A percentile compares a stretch with the other conserved stretches of the same genome.
Evolutionary conservation across 768 basidiomycete genomes (phyloP).

Genomic region (Xanthoconium stramineum): DNA sequence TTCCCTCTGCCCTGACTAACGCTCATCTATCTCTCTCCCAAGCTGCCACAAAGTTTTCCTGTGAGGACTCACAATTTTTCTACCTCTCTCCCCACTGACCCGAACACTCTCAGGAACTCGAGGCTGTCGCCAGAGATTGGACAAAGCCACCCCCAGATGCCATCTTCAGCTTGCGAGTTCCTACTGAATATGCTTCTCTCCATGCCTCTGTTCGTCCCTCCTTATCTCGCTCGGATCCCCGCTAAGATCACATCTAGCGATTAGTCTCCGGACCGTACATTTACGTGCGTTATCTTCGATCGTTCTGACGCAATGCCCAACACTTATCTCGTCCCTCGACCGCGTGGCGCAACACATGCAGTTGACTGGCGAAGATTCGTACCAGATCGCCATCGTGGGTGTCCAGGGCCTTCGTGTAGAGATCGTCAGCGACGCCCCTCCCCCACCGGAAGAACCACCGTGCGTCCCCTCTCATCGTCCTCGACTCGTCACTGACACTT

Average conservation of each 20-base stretch:
- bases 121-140: constrained; percentile 79
- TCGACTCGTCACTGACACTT: constrained; percentile 9
- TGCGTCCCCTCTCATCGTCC: constrained; percentile 31
- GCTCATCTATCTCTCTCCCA: constrained; percentile 1
- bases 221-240: constrained; percentile 7
- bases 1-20: background rate
- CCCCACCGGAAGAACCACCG: constrained; percentile 83
- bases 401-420: constrained; percentile 82
- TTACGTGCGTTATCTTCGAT: constrained; percentile 52
- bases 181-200: constrained; percentile 83
- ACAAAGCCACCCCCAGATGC: constrained; percentile 81
- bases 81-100: background rate
- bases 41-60: constrained; percentile 68
- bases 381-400: constrained; percentile 83
- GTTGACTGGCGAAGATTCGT: constrained; percentile 84
- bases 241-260: constrained; percentile 47
- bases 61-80: constrained; percentile 39
- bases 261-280: constrained; percentile 81
- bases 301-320: constrained; percentile 4
- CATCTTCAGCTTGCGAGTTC: constrained; percentile 71
- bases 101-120: constrained; percentile 59
- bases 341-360: constrained; percentile 32
- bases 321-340: constrained; percentile 12
- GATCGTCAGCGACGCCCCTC: constrained; percentile 81
- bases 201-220: constrained; percentile 67